These are phyloP conservation scores for Coix lacrymajobi DNA, from an alignment of 176 grass and related monocot genomes.

Conservation along the genomic window DNA sequence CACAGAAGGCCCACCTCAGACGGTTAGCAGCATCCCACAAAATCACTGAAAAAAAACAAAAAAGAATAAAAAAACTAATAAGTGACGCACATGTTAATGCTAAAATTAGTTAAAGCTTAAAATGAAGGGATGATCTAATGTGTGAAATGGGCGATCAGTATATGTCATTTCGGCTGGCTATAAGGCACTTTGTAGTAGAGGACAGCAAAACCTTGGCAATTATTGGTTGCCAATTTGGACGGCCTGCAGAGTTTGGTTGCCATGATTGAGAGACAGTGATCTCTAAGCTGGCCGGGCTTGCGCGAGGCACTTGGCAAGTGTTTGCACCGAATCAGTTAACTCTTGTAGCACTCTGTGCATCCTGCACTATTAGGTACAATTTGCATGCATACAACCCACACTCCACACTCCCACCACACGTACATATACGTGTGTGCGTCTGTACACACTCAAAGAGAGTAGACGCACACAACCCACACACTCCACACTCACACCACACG, in stretches of 20 bases:
- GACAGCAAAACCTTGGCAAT: constrained; percentile 21
- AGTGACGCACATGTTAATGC: constrained; percentile 6
- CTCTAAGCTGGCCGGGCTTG: not conserved
- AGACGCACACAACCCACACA: no score
- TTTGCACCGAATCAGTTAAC: constrained; percentile 1
- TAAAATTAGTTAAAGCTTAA: constrained; percentile 30
- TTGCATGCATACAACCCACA: no score
- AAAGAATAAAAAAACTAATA: not conserved
- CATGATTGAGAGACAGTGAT: constrained; percentile 17
- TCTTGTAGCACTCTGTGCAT: constrained; percentile 3
- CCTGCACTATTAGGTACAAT: not conserved
- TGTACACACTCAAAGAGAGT: no score
- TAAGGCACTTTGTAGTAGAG: not conserved
- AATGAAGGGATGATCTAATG: not conserved
- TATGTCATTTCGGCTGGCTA: constrained; percentile 33
- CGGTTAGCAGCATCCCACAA: constrained; percentile 36
- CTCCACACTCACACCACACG: no score
- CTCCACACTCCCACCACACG: no score
- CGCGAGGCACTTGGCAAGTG: not conserved
- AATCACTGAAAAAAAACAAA: not conserved
- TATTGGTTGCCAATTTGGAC: constrained; percentile 19
- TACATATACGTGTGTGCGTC: no score
- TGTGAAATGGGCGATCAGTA: constrained; percentile 16
- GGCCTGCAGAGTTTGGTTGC: constrained; percentile 12
- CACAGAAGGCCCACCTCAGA: constrained; percentile 30